phyloP scores from a whole-genome alignment of 805 yeast species.

The Candida saitoana region DNA sequence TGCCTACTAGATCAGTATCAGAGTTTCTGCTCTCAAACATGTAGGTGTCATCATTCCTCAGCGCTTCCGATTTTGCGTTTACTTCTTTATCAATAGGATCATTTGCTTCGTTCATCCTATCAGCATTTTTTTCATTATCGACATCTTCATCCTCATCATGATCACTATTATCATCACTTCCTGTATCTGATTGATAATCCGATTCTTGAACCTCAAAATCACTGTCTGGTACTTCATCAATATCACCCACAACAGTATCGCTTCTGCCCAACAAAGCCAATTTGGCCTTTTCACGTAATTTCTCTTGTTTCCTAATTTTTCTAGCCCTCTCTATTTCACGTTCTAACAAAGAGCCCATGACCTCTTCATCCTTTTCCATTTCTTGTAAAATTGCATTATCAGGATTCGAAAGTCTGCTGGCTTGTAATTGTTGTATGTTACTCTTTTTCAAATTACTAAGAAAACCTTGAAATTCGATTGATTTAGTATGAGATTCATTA shows the following conservation, averaged over 20 bases:
- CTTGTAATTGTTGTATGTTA: conserved; percentile 41
- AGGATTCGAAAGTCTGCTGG: conserved; percentile 18
- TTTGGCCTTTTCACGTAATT: conserved; percentile 33
- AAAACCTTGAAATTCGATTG: conserved; percentile 19
- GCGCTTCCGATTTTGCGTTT: conserved; percentile 13
- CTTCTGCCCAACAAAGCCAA: conserved; percentile 24
- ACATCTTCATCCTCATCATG: conserved; percentile 10
- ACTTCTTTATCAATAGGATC: conserved; percentile 7
- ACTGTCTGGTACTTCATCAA: conserved; percentile 19
- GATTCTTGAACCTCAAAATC: conserved; percentile 25
- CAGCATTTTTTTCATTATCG: conserved; percentile 18
- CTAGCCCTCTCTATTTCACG: conserved; percentile 48
- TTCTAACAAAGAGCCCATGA: conserved; percentile 44
- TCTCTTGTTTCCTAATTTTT: conserved; percentile 42
- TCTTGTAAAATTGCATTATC: conserved; percentile 30
- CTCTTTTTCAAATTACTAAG: conserved; percentile 37
- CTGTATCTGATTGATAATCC: conserved; percentile 12
- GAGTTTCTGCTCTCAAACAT: conserved; percentile 20
- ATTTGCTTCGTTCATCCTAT: conserved; percentile 16
- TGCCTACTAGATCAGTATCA: conserved; percentile 2
- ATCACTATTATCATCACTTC: conserved; percentile 8
- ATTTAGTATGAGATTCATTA: conserved; percentile 4
- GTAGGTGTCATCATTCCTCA: conserved; percentile 24
- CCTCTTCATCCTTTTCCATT: conserved; percentile 40
- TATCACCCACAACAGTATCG: conserved; percentile 14